Conservation (phyloP, 176 grass and related monocot genomes). For the Rhynchospora breviuscula region DNA sequence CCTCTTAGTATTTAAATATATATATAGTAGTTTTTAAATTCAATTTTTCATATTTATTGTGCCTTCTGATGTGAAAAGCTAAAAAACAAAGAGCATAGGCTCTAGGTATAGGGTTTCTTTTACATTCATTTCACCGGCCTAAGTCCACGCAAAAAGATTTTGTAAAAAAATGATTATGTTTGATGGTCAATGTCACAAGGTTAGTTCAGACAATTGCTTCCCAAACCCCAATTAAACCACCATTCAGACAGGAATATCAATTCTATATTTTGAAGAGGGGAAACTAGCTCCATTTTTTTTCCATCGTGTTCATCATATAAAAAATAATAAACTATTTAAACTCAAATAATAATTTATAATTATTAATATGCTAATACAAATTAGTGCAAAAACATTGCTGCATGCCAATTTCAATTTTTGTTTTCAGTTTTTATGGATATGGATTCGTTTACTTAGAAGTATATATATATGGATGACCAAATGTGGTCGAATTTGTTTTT, state of each 20-base stretch:
- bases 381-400: no score
- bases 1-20: not conserved
- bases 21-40: not conserved
- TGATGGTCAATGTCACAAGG: not conserved
- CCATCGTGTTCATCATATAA: not conserved
- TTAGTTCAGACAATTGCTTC: not conserved
- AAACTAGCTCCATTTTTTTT: not conserved
- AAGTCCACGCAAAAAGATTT: not conserved
- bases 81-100: not conserved
- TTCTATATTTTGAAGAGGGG: not conserved
- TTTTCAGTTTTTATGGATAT: no score
- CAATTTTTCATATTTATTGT: constrained; percentile 2
- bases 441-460: no score
- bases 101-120: not conserved
- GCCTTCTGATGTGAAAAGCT: constrained; percentile 8
- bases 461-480: no score
- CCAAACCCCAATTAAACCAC: not conserved
- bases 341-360: not conserved
- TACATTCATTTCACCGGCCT: not conserved
- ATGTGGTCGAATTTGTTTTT: no score
- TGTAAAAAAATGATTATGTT: not conserved
- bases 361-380: no score
- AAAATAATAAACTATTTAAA: not conserved
- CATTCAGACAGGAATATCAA: not conserved
- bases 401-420: no score